These are phyloP conservation scores for Leccinum uliginosum DNA, from an alignment of 768 basidiomycete species.

Conservation along the genomic window DNA sequence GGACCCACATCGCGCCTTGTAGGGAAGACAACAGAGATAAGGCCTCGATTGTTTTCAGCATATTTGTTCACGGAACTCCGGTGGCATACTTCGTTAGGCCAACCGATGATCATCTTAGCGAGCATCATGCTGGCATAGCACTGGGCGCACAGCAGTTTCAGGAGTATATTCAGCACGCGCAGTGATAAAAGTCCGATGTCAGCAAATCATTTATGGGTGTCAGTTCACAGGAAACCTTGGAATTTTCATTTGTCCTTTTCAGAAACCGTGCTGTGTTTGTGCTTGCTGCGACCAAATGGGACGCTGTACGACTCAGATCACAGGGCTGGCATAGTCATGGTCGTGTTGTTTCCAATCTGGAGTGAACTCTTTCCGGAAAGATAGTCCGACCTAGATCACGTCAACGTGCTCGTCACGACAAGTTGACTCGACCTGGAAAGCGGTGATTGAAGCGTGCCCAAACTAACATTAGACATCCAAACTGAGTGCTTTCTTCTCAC, in stretches of 20 bases:
- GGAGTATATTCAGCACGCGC: background rate
- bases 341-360: constrained; percentile 8
- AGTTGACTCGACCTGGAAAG: constrained; percentile 8
- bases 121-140: background rate
- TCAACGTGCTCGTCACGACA: constrained; percentile 5
- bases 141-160: constrained; percentile 14
- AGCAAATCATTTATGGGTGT: background rate
- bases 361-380: background rate
- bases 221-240: constrained; percentile 1
- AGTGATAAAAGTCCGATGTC: background rate
- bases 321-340: constrained; percentile 5
- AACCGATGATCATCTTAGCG: background rate
- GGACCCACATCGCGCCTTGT: constrained; percentile 18
- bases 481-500: background rate
- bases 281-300: background rate
- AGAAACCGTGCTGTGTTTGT: constrained; percentile 3
- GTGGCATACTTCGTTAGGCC: background rate
- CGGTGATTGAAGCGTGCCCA: constrained; percentile 7
- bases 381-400: constrained; percentile 7
- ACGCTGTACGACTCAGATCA: background rate
- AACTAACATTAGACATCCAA: constrained; percentile 2
- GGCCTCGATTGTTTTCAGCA: constrained; percentile 5
- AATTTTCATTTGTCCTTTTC: background rate
- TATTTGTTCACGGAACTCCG: background rate
- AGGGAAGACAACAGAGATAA: background rate